Percentiles rank a stretch among this genome's conserved stretches.
These are phyloP conservation scores for Amaranthus hypochondriacus DNA, from an alignment of 148 eudicot genomes.

Conservation along the genomic window DNA sequence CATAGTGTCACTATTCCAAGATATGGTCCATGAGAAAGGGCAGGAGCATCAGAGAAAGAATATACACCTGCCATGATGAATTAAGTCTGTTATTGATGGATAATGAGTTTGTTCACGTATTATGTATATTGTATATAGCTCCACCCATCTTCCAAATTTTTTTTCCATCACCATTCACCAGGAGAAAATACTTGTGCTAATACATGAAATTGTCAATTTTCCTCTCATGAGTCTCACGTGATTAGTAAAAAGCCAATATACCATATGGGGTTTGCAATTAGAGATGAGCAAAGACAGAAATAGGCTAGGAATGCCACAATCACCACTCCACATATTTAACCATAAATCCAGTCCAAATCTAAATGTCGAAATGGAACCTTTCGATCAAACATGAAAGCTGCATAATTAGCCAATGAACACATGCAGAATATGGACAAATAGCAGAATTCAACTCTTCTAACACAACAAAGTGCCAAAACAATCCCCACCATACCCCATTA, in stretches of 20 bases:
- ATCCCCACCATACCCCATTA: background rate
- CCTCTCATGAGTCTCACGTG: too few species aligned
- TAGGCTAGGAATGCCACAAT: background rate
- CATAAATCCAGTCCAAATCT: background rate
- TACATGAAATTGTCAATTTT: too few species aligned
- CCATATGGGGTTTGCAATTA: background rate
- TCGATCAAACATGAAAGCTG: background rate
- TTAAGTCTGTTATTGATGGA: background rate
- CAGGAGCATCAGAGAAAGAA: slow-evolving; percentile 74
- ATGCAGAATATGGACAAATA: background rate
- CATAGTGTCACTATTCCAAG: slow-evolving; percentile 77
- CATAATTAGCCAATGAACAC: background rate
- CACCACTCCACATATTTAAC: background rate
- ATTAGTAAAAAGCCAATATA: background rate
- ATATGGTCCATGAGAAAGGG: slow-evolving; percentile 88
- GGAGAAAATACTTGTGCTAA: too few species aligned
- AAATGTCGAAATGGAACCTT: background rate
- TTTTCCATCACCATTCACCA: background rate
- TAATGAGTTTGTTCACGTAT: background rate
- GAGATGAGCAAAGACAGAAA: background rate
- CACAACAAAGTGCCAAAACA: background rate
- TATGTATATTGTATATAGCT: background rate
- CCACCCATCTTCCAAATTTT: background rate
- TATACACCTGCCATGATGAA: slow-evolving; percentile 62
- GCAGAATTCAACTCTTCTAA: background rate